Evolutionary conservation across 805 yeast species (phyloP).

Genomic region (Metschnikowia orientalis): DNA sequence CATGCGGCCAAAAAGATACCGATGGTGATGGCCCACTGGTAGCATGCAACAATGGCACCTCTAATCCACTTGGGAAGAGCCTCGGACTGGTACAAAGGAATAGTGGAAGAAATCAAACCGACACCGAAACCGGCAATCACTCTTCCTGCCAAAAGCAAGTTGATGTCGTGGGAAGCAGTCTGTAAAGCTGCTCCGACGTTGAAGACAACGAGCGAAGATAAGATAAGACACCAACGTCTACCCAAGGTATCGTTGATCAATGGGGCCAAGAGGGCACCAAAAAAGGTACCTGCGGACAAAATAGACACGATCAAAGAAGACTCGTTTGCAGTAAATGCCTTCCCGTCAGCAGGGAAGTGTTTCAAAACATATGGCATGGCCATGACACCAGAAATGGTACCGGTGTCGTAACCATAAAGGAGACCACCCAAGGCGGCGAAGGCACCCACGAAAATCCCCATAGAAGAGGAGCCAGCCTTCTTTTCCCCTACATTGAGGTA

Average conservation of each 20-base stretch:
- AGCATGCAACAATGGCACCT: slow-evolving; percentile 40
- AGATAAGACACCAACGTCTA: slow-evolving; percentile 35
- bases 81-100: slow-evolving; percentile 40
- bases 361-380: slow-evolving; percentile 35
- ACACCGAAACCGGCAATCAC: slow-evolving; percentile 40
- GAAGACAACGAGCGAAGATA: slow-evolving; percentile 31
- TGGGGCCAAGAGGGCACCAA: slow-evolving; percentile 38
- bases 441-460: slow-evolving; percentile 38
- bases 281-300: slow-evolving; percentile 41
- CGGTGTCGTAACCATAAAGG: slow-evolving; percentile 41
- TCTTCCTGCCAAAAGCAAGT: slow-evolving; percentile 37
- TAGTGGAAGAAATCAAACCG: slow-evolving; percentile 38
- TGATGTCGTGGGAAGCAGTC: slow-evolving; percentile 32
- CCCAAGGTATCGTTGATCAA: slow-evolving; percentile 35
- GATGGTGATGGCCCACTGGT: slow-evolving; percentile 39
- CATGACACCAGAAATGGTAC: slow-evolving; percentile 40
- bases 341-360: slow-evolving; percentile 22
- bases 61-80: slow-evolving; percentile 40
- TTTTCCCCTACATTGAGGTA: slow-evolving; percentile 44
- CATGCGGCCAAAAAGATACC: slow-evolving; percentile 36
- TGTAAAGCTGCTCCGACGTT: slow-evolving; percentile 37
- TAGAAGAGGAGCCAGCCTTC: slow-evolving; percentile 40
- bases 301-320: slow-evolving; percentile 26
- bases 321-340: slow-evolving; percentile 19
- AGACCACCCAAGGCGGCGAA: slow-evolving; percentile 42